phyloP scores from a whole-genome alignment of 768 basidiomycete species.

The Amanita subjunquillea region DNA sequence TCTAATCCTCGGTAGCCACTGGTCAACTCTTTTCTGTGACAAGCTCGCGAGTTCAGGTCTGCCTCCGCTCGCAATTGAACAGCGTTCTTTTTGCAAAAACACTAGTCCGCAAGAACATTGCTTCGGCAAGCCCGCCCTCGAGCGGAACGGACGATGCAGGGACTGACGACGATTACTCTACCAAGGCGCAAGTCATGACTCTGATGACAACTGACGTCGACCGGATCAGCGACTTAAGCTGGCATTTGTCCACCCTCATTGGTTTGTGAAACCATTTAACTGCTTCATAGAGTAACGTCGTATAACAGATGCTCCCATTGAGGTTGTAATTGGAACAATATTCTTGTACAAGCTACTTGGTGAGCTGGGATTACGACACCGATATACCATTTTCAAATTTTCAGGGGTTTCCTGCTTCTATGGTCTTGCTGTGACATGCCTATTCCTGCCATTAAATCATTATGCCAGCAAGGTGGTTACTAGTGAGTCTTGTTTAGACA shows the following conservation, averaged over 20 bases:
- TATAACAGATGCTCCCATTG: constrained; percentile 60
- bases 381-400: background rate
- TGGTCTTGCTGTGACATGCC: constrained; percentile 66
- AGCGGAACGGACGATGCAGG: constrained; percentile 16
- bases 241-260: constrained; percentile 67
- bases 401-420: constrained; percentile 60
- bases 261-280: constrained; percentile 27
- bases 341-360: constrained; percentile 77
- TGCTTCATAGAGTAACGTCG: constrained; percentile 3
- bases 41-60: constrained; percentile 60
- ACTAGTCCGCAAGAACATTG: constrained; percentile 75
- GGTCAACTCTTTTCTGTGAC: constrained; percentile 66
- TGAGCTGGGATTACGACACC: constrained; percentile 12
- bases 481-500: constrained; percentile 10
- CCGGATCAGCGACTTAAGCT: constrained; percentile 76
- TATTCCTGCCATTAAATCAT: constrained; percentile 74
- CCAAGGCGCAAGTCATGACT: constrained; percentile 82
- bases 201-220: constrained; percentile 95
- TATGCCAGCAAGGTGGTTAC: constrained; percentile 74
- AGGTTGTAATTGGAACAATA: constrained; percentile 61
- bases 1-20: constrained; percentile 29
- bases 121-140: constrained; percentile 37
- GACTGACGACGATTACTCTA: constrained; percentile 47
- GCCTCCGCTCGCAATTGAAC: constrained; percentile 69
- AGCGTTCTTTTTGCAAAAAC: constrained; percentile 82